A percentile compares a stretch with the other conserved stretches of the same genome.
Conservation (phyloP, 2,329 filamentous ascomycete genomes). For the Xylariales sp. region DNA sequence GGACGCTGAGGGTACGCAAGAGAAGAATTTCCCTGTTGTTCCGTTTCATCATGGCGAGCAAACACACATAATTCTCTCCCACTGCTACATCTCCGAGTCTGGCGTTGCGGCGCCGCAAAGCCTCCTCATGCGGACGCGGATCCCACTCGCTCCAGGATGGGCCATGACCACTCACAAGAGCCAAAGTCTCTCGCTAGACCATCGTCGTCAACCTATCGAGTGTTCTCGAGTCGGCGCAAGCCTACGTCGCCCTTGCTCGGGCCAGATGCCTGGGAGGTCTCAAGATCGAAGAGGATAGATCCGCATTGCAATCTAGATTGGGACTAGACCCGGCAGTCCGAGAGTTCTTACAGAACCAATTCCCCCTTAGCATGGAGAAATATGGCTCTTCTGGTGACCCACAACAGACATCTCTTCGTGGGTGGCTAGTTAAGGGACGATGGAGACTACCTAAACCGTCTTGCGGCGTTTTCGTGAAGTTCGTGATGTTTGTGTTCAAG, state of each 20-base stretch:
- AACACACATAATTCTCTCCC: constrained; percentile 44
- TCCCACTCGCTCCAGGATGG: constrained; percentile 56
- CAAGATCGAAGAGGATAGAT: constrained; percentile 11
- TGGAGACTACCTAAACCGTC: too few species aligned
- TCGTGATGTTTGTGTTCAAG: too few species aligned
- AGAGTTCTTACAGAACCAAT: too few species aligned
- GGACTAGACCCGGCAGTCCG: too few species aligned
- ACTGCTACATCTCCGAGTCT: constrained; percentile 43
- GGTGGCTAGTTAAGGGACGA: too few species aligned
- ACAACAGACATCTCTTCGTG: too few species aligned
- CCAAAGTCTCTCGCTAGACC: constrained; percentile 58
- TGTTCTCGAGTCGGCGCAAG: constrained; percentile 50
- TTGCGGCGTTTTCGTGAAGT: too few species aligned
- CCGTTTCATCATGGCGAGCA: constrained; percentile 42
- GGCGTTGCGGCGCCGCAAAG: constrained; percentile 41
- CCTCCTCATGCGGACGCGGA: constrained; percentile 50
- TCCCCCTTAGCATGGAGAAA: too few species aligned
- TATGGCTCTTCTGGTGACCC: too few species aligned
- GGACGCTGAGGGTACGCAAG: constrained; percentile 17
- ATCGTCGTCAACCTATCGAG: constrained; percentile 48
- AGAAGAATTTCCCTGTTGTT: constrained; percentile 45
- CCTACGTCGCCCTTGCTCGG: constrained; percentile 54
- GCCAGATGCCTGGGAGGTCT: constrained; percentile 44
- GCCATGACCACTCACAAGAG: constrained; percentile 60
- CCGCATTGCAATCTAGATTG: too few species aligned